Evolutionary conservation across 148 eudicot genomes (phyloP).

Genomic region (Dysphania ambrosioides): DNA sequence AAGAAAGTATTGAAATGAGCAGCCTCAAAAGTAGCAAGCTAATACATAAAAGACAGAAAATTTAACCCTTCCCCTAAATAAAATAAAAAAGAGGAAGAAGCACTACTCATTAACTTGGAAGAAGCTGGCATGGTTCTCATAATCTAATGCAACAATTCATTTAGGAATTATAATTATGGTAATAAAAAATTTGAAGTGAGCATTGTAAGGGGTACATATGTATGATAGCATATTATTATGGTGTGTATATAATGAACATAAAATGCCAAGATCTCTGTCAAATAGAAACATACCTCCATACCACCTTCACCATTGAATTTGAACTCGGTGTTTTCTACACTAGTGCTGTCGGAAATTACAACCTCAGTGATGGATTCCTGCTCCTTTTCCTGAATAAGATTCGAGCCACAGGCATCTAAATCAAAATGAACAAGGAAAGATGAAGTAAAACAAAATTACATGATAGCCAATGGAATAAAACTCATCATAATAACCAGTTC

Average conservation of each 20-base stretch:
- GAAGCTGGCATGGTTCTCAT: background rate
- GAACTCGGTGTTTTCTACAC: conserved; percentile 26
- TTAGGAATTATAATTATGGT: background rate
- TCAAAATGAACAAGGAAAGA: conserved; percentile 4
- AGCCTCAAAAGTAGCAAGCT: background rate
- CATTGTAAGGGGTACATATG: background rate
- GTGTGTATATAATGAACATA: background rate
- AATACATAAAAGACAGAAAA: background rate
- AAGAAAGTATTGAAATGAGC: background rate
- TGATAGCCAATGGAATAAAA: background rate
- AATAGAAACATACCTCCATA: conserved; percentile 42
- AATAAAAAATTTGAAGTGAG: too few relatives aligned
- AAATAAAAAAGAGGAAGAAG: too few relatives aligned
- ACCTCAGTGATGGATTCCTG: conserved; percentile 24
- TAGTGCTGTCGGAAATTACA: conserved; percentile 34
- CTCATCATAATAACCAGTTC: conserved; percentile 30
- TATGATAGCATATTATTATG: background rate
- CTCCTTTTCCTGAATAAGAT: conserved; percentile 36
- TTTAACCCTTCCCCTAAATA: background rate
- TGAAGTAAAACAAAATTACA: background rate
- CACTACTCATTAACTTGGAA: background rate
- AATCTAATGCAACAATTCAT: background rate
- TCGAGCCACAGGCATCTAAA: conserved; percentile 16
- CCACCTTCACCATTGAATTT: conserved; percentile 37
- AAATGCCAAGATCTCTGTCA: background rate